Evolutionary conservation across 116 monocot genomes (phyloP).

Genomic region (Phalaenopsis hybrid): DNA sequence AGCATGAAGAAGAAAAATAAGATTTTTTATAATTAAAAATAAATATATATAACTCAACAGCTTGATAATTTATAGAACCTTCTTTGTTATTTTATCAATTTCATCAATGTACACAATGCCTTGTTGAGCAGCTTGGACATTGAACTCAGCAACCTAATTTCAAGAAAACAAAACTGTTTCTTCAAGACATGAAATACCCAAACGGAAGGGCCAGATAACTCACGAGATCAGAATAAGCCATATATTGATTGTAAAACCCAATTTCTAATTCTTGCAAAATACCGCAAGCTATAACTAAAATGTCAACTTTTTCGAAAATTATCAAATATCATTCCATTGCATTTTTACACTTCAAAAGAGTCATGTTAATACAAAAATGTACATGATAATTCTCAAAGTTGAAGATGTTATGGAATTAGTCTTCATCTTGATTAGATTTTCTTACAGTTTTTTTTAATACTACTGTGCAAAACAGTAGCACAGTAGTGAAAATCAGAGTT

Average conservation of each 20-base stretch:
- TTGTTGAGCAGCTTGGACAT: slow-evolving; percentile 95
- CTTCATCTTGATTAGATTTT: no score
- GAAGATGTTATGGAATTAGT: no score
- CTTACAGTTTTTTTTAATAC: no score
- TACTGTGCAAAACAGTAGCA: no score
- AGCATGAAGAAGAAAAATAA: slow-evolving; percentile 8
- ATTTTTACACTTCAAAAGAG: no score
- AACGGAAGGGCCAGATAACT: not conserved
- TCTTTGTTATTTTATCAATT: slow-evolving; percentile 99
- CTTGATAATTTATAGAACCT: slow-evolving; percentile 32
- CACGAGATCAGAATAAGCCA: not conserved
- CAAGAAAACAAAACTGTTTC: not conserved
- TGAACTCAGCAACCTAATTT: slow-evolving; percentile 78
- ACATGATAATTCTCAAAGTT: no score
- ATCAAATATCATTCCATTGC: no score
- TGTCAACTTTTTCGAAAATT: no score
- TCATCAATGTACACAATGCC: slow-evolving; percentile 99
- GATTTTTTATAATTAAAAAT: not conserved
- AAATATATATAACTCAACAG: not conserved
- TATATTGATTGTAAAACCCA: not conserved
- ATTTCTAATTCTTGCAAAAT: no score
- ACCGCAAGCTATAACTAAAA: no score
- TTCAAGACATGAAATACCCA: not conserved
- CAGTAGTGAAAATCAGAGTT: no score
- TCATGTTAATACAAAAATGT: no score